Conservation (phyloP, 2,329 filamentous ascomycete species). For the Diaporthe sp. region DNA sequence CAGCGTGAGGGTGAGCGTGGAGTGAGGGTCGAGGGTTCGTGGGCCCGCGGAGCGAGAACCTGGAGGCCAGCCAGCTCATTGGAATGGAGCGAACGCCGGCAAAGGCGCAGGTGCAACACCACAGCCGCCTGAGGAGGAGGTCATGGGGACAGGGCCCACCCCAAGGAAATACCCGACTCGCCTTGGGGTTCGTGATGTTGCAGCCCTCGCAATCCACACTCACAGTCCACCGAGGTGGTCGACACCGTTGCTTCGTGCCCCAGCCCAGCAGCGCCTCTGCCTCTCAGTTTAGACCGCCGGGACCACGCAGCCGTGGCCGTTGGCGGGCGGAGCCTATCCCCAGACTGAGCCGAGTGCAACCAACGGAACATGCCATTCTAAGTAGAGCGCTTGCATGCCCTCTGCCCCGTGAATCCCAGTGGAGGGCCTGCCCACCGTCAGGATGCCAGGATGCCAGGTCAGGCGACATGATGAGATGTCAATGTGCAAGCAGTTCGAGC, state of each 20-base stretch:
- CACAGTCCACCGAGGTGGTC: conserved; percentile 6
- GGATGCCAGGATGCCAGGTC: conserved; percentile 18
- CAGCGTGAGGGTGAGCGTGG: background rate
- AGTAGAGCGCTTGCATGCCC: conserved; percentile 25
- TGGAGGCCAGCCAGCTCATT: conserved; percentile 24
- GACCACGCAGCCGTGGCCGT: conserved; percentile 32
- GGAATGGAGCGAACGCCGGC: conserved; percentile 22
- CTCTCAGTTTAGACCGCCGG: conserved; percentile 35
- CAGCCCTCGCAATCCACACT: conserved; percentile 36
- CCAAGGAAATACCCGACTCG: conserved; percentile 41
- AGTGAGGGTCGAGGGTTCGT: conserved; percentile 17
- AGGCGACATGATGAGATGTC: conserved; percentile 4
- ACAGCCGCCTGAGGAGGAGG: conserved; percentile 39
- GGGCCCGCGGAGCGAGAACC: conserved; percentile 17
- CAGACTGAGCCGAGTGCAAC: conserved; percentile 22
- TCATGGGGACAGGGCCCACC: conserved; percentile 42
- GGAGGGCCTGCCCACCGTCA: background rate
- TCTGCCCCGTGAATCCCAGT: conserved; percentile 1
- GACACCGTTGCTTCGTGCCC: conserved; percentile 25
- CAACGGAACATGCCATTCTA: conserved; percentile 28
- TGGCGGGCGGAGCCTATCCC: conserved; percentile 24
- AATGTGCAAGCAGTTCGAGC: background rate
- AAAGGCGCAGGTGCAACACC: conserved; percentile 36
- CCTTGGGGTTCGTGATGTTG: conserved; percentile 27
- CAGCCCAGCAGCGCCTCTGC: background rate